Evolutionary conservation across 176 grass and related monocot species (phyloP).

Genomic region (Cymbopogon citratus): DNA sequence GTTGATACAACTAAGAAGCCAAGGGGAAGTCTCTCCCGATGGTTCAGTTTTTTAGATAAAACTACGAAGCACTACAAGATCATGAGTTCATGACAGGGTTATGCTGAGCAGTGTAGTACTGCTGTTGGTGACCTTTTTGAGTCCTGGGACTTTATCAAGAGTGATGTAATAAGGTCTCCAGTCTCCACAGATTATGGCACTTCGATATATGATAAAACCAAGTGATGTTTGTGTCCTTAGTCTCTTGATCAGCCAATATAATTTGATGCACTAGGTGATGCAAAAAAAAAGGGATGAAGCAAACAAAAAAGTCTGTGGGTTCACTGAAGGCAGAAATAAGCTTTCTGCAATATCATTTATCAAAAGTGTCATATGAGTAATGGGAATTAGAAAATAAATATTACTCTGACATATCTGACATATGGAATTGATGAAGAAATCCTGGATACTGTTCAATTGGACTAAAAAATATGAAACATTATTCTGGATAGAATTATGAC

Average conservation of each 20-base stretch:
- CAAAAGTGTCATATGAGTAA: too few species aligned
- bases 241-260: not conserved
- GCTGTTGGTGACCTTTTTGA: not conserved
- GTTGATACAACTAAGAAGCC: not conserved
- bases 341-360: too few species aligned
- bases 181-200: not conserved
- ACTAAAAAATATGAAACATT: too few species aligned
- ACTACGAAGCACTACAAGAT: not conserved
- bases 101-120: not conserved
- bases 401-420: too few species aligned
- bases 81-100: not conserved
- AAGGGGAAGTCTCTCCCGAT: not conserved
- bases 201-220: not conserved
- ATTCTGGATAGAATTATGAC: too few species aligned
- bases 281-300: too few species aligned
- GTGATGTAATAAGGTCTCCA: not conserved
- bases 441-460: too few species aligned
- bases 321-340: too few species aligned
- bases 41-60: not conserved
- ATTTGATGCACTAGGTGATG: too few species aligned
- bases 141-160: not conserved
- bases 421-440: too few species aligned
- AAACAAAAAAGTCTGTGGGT: too few species aligned
- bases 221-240: not conserved
- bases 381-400: too few species aligned